These are phyloP conservation scores for Chaetomium fimeti DNA, from an alignment of 495 filamentous ascomycete genomes.

Conservation along the genomic window DNA sequence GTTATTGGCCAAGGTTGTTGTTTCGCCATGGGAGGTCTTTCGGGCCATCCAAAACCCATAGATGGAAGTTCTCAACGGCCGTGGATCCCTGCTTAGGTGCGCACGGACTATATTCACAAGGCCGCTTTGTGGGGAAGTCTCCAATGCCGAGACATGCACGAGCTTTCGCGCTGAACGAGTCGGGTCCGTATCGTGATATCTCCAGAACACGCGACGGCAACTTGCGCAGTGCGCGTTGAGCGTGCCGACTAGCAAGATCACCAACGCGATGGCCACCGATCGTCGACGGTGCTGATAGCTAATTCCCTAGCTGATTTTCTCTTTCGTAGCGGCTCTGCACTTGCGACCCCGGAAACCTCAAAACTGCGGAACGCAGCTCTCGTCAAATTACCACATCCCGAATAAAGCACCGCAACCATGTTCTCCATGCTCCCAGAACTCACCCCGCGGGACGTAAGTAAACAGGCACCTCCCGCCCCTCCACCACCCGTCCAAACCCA, in stretches of 20 bases:
- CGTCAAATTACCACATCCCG: neutral
- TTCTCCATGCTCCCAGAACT: constrained; percentile 71
- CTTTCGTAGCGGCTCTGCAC: neutral
- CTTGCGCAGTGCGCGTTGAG: neutral
- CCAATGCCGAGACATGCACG: neutral
- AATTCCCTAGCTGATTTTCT: neutral
- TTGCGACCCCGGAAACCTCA: neutral
- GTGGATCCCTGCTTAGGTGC: neutral
- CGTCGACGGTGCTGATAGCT: neutral
- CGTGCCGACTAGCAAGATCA: neutral
- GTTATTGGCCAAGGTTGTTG: too few species aligned
- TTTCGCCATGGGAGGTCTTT: too few species aligned
- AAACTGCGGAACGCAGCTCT: neutral
- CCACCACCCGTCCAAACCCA: neutral
- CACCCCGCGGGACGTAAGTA: constrained; percentile 66
- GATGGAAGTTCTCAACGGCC: neutral
- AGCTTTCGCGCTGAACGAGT: neutral
- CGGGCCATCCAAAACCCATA: neutral
- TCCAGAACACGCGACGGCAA: neutral
- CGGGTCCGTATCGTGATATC: neutral
- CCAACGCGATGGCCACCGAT: neutral
- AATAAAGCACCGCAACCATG: constrained; percentile 41
- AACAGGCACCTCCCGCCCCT: neutral
- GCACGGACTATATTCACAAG: neutral
- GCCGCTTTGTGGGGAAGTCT: too few species aligned